A percentile compares a stretch with the other conserved stretches of the same genome.
phyloP scores from a whole-genome alignment of 148 eudicot genomes.

The Vaccinium myrtillus region DNA sequence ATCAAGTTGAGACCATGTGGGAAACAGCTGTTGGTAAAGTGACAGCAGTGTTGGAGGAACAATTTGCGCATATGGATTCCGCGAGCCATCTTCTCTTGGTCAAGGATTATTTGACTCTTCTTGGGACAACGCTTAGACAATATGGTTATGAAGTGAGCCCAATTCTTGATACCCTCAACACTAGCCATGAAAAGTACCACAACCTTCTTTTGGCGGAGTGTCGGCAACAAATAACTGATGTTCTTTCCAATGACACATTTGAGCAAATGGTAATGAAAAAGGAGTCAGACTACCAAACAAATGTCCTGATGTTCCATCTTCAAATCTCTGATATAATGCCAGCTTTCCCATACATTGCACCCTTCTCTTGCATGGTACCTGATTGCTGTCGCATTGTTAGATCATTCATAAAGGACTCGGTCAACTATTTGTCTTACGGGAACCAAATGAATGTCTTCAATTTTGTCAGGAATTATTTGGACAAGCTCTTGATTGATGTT shows the following conservation, averaged over 20 bases:
- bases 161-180: slow-evolving; percentile 57
- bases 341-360: slow-evolving; percentile 90
- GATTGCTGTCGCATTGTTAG: slow-evolving; percentile 75
- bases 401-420: slow-evolving; percentile 82
- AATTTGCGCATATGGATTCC: slow-evolving; percentile 57
- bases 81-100: slow-evolving; percentile 71
- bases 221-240: slow-evolving; percentile 59
- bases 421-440: slow-evolving; percentile 76
- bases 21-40: slow-evolving; percentile 73
- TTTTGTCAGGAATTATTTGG: slow-evolving; percentile 69
- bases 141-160: slow-evolving; percentile 74
- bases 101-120: slow-evolving; percentile 88
- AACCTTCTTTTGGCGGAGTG: slow-evolving; percentile 81
- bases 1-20: slow-evolving; percentile 94
- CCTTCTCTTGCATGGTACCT: slow-evolving; percentile 91
- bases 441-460: slow-evolving; percentile 66
- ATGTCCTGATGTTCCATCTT: slow-evolving; percentile 71
- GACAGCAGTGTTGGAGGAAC: slow-evolving; percentile 62
- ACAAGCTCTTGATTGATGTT: slow-evolving; percentile 75
- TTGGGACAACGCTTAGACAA: slow-evolving; percentile 71
- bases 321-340: slow-evolving; percentile 90
- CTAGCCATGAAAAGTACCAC: slow-evolving; percentile 73
- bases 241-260: slow-evolving; percentile 53
- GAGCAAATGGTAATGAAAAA: slow-evolving; percentile 84
- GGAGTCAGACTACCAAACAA: slow-evolving; percentile 77